Evolutionary conservation across 106 monocot genomes (phyloP).

Genomic region (Amphibolis antarctica): DNA sequence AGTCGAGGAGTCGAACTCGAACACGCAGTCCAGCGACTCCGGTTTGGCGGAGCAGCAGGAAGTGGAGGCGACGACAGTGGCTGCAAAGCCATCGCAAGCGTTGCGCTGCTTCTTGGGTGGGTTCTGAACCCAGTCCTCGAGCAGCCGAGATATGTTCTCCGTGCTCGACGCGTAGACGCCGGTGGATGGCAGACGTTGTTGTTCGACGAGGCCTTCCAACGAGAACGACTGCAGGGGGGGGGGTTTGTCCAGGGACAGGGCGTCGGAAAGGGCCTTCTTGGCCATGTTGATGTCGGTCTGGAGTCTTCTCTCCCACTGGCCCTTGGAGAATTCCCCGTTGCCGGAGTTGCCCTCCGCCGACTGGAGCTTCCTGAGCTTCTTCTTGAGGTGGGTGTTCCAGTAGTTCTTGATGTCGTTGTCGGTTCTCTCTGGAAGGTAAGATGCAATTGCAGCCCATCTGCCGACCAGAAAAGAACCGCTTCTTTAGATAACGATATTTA

Average conservation of each 20-base stretch:
- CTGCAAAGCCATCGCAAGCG: neutral
- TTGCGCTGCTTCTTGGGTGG: neutral
- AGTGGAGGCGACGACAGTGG: neutral
- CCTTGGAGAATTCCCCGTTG: neutral
- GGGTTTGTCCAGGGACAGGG: slow-evolving; percentile 11
- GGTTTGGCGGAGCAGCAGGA: neutral
- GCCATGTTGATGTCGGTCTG: slow-evolving; percentile 24
- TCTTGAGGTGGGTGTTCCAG: slow-evolving; percentile 30
- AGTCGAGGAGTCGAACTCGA: neutral
- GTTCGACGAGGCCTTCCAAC: too few species aligned
- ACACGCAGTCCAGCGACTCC: neutral
- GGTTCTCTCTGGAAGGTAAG: slow-evolving; percentile 25
- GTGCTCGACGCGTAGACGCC: slow-evolving; percentile 17
- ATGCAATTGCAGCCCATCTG: slow-evolving; percentile 31
- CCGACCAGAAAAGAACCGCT: neutral
- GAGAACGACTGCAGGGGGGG: neutral
- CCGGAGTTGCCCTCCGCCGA: neutral
- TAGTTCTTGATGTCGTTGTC: slow-evolving; percentile 35
- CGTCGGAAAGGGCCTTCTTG: slow-evolving; percentile 20
- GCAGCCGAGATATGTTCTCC: slow-evolving; percentile 21
- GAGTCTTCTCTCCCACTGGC: slow-evolving; percentile 31
- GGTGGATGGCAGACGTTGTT: neutral
- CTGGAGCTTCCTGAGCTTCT: slow-evolving; percentile 9
- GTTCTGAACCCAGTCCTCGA: slow-evolving; percentile 9
- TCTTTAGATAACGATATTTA: neutral